These are phyloP conservation scores for Colletotrichum abscissum DNA, from an alignment of 2,329 filamentous ascomycete genomes.

Conservation along the genomic window DNA sequence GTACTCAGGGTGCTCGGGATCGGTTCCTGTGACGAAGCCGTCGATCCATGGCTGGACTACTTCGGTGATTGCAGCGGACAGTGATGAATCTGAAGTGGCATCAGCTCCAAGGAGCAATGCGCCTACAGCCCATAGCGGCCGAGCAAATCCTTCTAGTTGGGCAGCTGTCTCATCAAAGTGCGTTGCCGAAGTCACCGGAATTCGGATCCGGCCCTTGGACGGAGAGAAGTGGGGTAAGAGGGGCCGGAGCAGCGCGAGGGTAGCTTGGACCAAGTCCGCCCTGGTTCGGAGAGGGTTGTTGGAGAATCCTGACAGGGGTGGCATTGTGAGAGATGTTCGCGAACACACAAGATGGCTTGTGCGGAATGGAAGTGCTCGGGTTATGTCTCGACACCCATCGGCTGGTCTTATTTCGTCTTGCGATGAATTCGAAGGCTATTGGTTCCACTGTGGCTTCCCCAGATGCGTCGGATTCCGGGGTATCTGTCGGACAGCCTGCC, in stretches of 20 bases:
- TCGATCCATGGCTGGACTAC: conserved; percentile 44
- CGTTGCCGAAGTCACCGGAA: conserved; percentile 51
- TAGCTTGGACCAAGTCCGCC: conserved; percentile 48
- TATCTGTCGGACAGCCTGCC: not conserved
- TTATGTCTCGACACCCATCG: not conserved
- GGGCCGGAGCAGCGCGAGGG: conserved; percentile 47
- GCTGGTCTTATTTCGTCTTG: conserved; percentile 16
- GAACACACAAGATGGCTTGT: not conserved
- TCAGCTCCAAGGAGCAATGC: conserved; percentile 55
- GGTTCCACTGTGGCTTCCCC: not conserved
- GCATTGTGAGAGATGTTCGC: conserved; percentile 42
- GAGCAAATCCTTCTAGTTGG: conserved; percentile 57
- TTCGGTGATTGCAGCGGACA: conserved; percentile 11
- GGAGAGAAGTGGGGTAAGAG: conserved; percentile 47
- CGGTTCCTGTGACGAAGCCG: conserved; percentile 45
- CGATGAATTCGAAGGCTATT: not conserved
- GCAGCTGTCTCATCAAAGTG: conserved; percentile 58
- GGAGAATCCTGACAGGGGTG: conserved; percentile 51
- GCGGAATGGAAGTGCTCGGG: not conserved
- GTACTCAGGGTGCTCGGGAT: conserved; percentile 51
- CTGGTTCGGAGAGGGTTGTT: conserved; percentile 51
- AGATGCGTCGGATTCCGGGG: conserved; percentile 11
- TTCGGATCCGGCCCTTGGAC: conserved; percentile 46
- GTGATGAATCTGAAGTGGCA: conserved; percentile 12
- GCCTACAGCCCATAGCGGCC: conserved; percentile 50